Percentiles rank a stretch among this genome's conserved stretches.
phyloP scores from a whole-genome alignment of 2,329 filamentous ascomycete genomes.

The Fusarium subtropicale region DNA sequence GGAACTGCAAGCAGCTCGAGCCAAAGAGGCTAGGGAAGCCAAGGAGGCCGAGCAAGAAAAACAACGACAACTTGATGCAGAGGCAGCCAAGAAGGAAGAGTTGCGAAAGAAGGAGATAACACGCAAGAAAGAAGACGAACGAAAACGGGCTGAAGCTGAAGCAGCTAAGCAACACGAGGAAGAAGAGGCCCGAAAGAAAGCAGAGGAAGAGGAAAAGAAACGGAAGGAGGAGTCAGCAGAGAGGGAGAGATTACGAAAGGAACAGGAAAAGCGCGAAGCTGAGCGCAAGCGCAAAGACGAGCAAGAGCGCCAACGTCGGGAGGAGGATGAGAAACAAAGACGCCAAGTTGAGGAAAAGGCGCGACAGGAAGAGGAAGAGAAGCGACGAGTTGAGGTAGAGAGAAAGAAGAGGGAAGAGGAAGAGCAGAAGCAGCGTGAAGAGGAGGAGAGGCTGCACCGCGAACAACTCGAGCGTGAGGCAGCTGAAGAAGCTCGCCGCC shows the following conservation, averaged over 20 bases:
- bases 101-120: slow-evolving; percentile 50
- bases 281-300: slow-evolving; percentile 54
- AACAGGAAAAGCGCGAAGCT: slow-evolving; percentile 51
- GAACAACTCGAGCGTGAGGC: slow-evolving; percentile 62
- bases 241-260: slow-evolving; percentile 46
- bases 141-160: slow-evolving; percentile 49
- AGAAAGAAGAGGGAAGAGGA: slow-evolving; percentile 54
- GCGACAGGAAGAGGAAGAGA: slow-evolving; percentile 55
- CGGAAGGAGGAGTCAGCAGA: slow-evolving; percentile 52
- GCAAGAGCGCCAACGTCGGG: slow-evolving; percentile 51
- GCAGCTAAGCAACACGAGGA: slow-evolving; percentile 46
- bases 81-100: slow-evolving; percentile 52
- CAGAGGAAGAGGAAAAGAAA: slow-evolving; percentile 52
- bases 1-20: slow-evolving; percentile 53
- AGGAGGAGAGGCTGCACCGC: slow-evolving; percentile 59
- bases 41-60: slow-evolving; percentile 42
- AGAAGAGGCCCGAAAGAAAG: slow-evolving; percentile 41
- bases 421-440: slow-evolving; percentile 55
- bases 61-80: slow-evolving; percentile 47
- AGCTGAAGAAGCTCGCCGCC: slow-evolving; percentile 61
- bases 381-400: slow-evolving; percentile 54
- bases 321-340: slow-evolving; percentile 53
- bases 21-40: slow-evolving; percentile 44
- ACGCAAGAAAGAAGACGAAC: slow-evolving; percentile 52
- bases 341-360: slow-evolving; percentile 54